A percentile compares a stretch with the other conserved stretches of the same genome.
phyloP scores from a whole-genome alignment of 768 basidiomycete species.

The Boletus rubescentipes region DNA sequence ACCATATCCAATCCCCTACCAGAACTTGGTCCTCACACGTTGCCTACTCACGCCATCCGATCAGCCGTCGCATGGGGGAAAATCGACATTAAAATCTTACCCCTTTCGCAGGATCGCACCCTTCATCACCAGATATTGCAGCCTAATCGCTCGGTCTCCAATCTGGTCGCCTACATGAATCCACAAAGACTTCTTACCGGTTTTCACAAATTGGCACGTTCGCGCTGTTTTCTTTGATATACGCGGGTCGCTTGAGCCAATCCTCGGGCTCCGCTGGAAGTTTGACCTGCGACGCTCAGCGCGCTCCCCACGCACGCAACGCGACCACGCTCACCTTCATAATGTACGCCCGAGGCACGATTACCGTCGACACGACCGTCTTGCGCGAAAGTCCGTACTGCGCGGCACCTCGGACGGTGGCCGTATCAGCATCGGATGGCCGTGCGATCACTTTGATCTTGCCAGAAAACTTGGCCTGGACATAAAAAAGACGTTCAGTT shows the following conservation, averaged over 20 bases:
- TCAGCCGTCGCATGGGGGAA: slow-evolving; percentile 20
- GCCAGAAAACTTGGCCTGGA: slow-evolving; percentile 64
- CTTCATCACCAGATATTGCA: slow-evolving; percentile 86
- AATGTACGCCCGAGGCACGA: slow-evolving; percentile 80
- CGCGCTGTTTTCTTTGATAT: slow-evolving; percentile 75
- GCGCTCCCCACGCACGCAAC: neutral
- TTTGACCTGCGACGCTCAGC: slow-evolving; percentile 57
- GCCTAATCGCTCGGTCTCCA: slow-evolving; percentile 41
- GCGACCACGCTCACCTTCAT: slow-evolving; percentile 60
- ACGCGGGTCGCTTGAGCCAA: slow-evolving; percentile 80
- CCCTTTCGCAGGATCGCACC: slow-evolving; percentile 86
- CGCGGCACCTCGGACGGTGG: slow-evolving; percentile 85
- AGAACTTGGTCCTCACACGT: slow-evolving; percentile 78
- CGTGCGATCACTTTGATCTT: slow-evolving; percentile 76
- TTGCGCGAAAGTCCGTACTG: slow-evolving; percentile 79
- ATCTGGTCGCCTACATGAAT: slow-evolving; percentile 6
- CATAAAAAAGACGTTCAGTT: slow-evolving; percentile 12
- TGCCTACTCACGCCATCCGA: slow-evolving; percentile 48
- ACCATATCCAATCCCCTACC: slow-evolving; percentile 44
- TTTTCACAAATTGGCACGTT: slow-evolving; percentile 82
- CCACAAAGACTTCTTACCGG: slow-evolving; percentile 44
- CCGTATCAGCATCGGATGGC: slow-evolving; percentile 85
- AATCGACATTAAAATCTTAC: slow-evolving; percentile 40
- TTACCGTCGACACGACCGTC: slow-evolving; percentile 76
- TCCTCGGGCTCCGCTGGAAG: slow-evolving; percentile 86